Evolutionary conservation across 441 rosid genomes (phyloP), one percentile per base, ranked within the genome.

Genomic region (Populus trichocarpa): DNA sequence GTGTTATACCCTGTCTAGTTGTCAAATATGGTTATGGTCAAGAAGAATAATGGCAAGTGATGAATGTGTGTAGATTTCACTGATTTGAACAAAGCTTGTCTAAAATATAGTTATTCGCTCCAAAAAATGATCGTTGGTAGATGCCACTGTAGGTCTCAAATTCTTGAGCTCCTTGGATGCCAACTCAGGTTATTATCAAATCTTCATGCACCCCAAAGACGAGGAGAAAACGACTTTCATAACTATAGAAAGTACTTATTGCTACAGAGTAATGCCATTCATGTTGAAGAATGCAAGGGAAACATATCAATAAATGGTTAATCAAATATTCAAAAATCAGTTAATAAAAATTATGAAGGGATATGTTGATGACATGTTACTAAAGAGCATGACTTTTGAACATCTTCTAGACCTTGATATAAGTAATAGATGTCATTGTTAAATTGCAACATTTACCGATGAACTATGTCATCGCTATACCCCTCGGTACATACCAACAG

Each of bases 41-140:
- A 33, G 50, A 69, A 57, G 68, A 35, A 50, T 0, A 69, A 77
- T 33, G 74, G 18, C 2, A 28, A 53, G 10, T 61, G 33, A 12
- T 8, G 74, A 5, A 4, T 77, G 3, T 77, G 79, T 8, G 57
- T 77, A 6, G 69, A 77, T 33, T 77, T 57, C 18, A 63, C 61
- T 1, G 71, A 77, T 14, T 35, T 77, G 3, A 70, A 77, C 61
- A 33, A 71, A 38, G 65, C 71, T 9, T 70, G 2, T 16, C 75
- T 46, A 7, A 70, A 77, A 4, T 69, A 77, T 33, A 65, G 33
- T 18, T 70, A 46, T 26, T 69, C 20, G 1, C 20, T 77, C 4
- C 70, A 61, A 4, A 35, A 42, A 28, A 78, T 10, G 64, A 78
- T 33, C 40, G 38, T 1, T 71, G 66, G 81, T 78, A 8, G 67